phyloP scores from a whole-genome alignment of 2,329 filamentous ascomycete species.

The Monosporascus sp. region DNA sequence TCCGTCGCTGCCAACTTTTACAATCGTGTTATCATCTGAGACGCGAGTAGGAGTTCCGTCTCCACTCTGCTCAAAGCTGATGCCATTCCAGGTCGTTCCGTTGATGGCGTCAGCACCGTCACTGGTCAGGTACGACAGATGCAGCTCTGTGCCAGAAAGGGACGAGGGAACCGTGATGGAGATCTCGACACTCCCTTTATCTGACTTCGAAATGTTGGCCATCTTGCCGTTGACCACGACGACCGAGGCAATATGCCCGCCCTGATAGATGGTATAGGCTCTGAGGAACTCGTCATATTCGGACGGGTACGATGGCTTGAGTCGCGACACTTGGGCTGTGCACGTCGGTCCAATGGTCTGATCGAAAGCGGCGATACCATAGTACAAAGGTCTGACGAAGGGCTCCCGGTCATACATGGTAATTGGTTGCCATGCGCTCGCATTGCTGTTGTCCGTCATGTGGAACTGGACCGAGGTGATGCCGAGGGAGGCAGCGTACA shows the following conservation, averaged over 20 bases:
- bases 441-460: slow-evolving; percentile 49
- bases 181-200: slow-evolving; percentile 35
- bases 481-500: slow-evolving; percentile 42
- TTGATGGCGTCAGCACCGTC: slow-evolving; percentile 36
- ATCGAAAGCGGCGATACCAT: slow-evolving; percentile 44
- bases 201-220: slow-evolving; percentile 32
- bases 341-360: slow-evolving; percentile 40
- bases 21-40: slow-evolving; percentile 26
- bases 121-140: slow-evolving; percentile 41
- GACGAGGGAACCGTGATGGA: slow-evolving; percentile 32
- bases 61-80: slow-evolving; percentile 36
- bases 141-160: slow-evolving; percentile 36
- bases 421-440: slow-evolving; percentile 44
- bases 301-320: slow-evolving; percentile 23
- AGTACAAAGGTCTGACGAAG: slow-evolving; percentile 44
- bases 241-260: slow-evolving; percentile 34
- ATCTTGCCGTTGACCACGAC: slow-evolving; percentile 41
- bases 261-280: slow-evolving; percentile 40
- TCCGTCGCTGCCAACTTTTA: slow-evolving; percentile 28
- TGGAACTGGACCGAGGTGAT: slow-evolving; percentile 45
- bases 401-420: slow-evolving; percentile 31
- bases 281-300: slow-evolving; percentile 36
- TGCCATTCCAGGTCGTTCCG: slow-evolving; percentile 41
- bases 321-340: slow-evolving; percentile 36
- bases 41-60: slow-evolving; percentile 34